A percentile compares a stretch with the other conserved stretches of the same genome.
Conservation (phyloP, 2,329 filamentous ascomycete genomes). For the Volutella citrinella region DNA sequence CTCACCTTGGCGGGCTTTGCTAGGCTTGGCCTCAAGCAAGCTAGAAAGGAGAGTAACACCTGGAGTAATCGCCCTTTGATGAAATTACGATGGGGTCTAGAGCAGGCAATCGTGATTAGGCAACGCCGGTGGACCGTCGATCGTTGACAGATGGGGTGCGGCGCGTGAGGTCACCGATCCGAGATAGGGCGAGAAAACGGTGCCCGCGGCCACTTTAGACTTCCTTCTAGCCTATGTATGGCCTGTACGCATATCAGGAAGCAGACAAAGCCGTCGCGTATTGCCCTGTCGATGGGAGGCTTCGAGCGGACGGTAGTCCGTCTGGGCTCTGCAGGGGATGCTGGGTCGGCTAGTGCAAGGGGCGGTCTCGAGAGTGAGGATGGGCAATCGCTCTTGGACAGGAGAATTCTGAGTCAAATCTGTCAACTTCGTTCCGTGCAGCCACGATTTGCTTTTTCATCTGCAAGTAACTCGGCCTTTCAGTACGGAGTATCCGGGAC, state of each 20-base stretch:
- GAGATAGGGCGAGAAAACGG: too few species aligned
- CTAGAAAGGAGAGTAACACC: too few species aligned
- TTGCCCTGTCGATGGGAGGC: neutral
- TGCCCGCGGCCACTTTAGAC: too few species aligned
- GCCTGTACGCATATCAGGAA: too few species aligned
- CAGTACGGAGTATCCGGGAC: constrained; percentile 12
- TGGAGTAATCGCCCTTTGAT: constrained; percentile 13
- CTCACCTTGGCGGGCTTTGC: constrained; percentile 9
- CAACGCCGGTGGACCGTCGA: constrained; percentile 5
- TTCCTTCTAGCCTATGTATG: too few species aligned
- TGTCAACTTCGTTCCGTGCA: constrained; percentile 26
- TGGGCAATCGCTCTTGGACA: constrained; percentile 23
- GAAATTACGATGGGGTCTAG: constrained; percentile 22
- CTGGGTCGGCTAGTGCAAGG: neutral
- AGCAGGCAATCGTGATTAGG: constrained; percentile 7
- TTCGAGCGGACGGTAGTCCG: neutral
- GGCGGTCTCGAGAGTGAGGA: constrained; percentile 11
- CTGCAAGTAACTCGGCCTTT: constrained; percentile 18
- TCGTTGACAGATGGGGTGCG: too few species aligned
- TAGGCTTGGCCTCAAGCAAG: constrained; percentile 10
- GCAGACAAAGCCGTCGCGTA: constrained; percentile 5
- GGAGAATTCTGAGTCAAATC: constrained; percentile 26
- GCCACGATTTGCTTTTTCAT: constrained; percentile 21
- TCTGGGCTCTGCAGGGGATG: neutral
- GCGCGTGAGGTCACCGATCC: too few species aligned